Evolutionary conservation across 495 filamentous ascomycete species (phyloP).

Genomic region (Corynascus novoguineensis): DNA sequence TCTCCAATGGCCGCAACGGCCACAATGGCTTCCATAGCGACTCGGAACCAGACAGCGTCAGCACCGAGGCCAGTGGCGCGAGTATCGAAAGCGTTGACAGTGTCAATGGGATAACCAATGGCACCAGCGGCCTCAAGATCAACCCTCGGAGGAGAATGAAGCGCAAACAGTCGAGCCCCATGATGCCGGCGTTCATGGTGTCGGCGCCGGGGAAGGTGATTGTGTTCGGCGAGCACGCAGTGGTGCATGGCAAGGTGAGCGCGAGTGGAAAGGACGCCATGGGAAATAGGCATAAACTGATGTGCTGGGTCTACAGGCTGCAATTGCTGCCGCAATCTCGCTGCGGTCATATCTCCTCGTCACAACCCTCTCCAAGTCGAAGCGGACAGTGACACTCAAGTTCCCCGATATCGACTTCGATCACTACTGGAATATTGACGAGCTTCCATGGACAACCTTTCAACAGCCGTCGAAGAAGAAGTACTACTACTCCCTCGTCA

Average conservation of each 20-base stretch:
- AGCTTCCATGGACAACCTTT: conserved; percentile 80
- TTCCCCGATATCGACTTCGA: conserved; percentile 82
- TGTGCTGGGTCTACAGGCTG: conserved; percentile 48
- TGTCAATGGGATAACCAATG: conserved; percentile 12
- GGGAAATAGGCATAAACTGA: not conserved
- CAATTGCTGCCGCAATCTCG: conserved; percentile 90
- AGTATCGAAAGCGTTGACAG: conserved; percentile 9
- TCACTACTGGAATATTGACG: conserved; percentile 89
- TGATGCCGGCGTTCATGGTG: conserved; percentile 90
- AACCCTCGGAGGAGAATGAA: conserved; percentile 30
- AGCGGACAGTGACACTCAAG: conserved; percentile 73
- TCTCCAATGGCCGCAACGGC: conserved; percentile 14
- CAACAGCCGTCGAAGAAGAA: conserved; percentile 76
- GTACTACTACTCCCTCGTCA: conserved; percentile 85
- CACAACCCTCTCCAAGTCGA: conserved; percentile 80
- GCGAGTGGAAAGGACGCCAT: not conserved
- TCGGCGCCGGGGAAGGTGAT: conserved; percentile 97
- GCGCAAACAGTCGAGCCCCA: conserved; percentile 51
- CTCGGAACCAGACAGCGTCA: conserved; percentile 12
- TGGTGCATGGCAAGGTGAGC: conserved; percentile 83
- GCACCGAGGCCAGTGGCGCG: conserved; percentile 21
- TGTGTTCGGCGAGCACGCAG: conserved; percentile 93
- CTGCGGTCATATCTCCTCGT: conserved; percentile 93
- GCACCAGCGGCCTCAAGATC: conserved; percentile 14
- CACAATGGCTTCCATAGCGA: conserved; percentile 26